These are phyloP conservation scores for Asparagopsis taxiformis DNA, from an alignment of 31 red algal genomes.

Conservation along the genomic window DNA sequence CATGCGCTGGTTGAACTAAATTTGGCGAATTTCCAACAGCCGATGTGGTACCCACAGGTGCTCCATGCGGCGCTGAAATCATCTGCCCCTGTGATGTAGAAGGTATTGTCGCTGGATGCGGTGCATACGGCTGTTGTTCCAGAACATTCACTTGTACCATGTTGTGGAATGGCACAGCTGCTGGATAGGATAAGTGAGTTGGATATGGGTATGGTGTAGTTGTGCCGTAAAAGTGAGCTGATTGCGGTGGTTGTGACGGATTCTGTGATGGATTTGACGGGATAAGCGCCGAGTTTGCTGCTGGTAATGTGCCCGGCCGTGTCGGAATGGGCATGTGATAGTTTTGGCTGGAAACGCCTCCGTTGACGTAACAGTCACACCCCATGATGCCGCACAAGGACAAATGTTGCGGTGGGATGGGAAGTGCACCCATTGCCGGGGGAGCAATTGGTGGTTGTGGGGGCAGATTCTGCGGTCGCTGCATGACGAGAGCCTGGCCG, in stretches of 20 bases:
- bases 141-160: conserved; percentile 49
- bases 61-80: too few species aligned
- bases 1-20: background rate
- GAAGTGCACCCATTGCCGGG: conserved; percentile 5
- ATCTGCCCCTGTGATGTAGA: too few species aligned
- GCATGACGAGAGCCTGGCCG: background rate
- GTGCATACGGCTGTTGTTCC: conserved; percentile 28
- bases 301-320: background rate
- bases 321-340: conserved; percentile 34
- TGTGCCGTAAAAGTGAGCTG: conserved; percentile 14
- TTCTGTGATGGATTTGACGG: conserved; percentile 2
- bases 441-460: conserved; percentile 16
- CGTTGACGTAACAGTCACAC: conserved; percentile 47
- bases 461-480: background rate
- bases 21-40: background rate
- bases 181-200: conserved; percentile 13
- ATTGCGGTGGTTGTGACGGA: background rate
- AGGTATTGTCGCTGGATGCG: too few species aligned
- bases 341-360: conserved; percentile 35
- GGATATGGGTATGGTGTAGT: conserved; percentile 22
- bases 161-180: conserved; percentile 31
- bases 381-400: conserved; percentile 36
- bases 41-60: too few species aligned
- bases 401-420: conserved; percentile 7
- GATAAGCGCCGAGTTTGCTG: background rate